Evolutionary conservation across 495 filamentous ascomycete genomes (phyloP).

Genomic region (Penicillium coprophilum): DNA sequence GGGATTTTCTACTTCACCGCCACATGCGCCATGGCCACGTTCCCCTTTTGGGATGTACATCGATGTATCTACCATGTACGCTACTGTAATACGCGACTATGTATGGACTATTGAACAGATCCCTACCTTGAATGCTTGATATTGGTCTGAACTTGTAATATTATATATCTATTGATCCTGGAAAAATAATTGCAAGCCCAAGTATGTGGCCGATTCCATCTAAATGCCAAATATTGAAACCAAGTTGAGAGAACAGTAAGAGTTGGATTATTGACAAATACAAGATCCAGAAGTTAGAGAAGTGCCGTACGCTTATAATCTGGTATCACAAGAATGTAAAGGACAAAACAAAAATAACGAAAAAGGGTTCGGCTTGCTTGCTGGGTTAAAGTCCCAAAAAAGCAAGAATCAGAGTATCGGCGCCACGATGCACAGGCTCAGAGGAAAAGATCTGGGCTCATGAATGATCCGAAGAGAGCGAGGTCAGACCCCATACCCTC

Average conservation of each 20-base stretch:
- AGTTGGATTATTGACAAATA: slow-evolving; percentile 36
- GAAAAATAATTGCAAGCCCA: background rate
- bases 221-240: background rate
- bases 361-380: slow-evolving; percentile 2
- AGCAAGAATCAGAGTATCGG: slow-evolving; percentile 27
- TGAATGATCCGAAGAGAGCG: slow-evolving; percentile 10
- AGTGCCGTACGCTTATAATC: slow-evolving; percentile 35
- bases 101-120: too few species aligned
- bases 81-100: too few species aligned
- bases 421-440: slow-evolving; percentile 29
- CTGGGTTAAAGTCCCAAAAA: slow-evolving; percentile 13
- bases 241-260: slow-evolving; percentile 8
- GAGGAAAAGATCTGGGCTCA: slow-evolving; percentile 13
- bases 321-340: slow-evolving; percentile 37
- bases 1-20: slow-evolving; percentile 43
- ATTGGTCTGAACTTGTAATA: background rate
- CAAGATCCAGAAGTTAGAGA: slow-evolving; percentile 36
- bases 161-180: background rate
- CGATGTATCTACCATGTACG: too few species aligned
- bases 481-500: slow-evolving; percentile 10
- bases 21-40: slow-evolving; percentile 39
- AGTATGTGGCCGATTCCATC: background rate
- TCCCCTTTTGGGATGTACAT: slow-evolving; percentile 28
- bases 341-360: slow-evolving; percentile 9
- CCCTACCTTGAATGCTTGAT: background rate